Percentiles rank a stretch among this genome's conserved stretches.
phyloP scores from a whole-genome alignment of 495 filamentous ascomycete species.

The Neurospora tetrasperma region DNA sequence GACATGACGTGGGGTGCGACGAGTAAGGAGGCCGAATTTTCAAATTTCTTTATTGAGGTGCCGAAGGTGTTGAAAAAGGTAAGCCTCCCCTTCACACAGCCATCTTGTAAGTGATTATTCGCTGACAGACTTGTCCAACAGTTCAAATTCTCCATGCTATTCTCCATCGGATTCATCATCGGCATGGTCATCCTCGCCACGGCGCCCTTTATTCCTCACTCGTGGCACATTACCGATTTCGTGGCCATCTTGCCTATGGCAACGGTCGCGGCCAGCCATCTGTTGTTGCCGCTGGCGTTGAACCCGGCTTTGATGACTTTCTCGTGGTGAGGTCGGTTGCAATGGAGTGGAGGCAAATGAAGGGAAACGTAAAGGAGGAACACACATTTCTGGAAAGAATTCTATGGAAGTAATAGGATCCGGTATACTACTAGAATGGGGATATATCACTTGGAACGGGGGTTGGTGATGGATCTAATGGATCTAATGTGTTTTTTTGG shows the following conservation, averaged over 20 bases:
- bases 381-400: no score
- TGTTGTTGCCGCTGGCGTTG: constrained; percentile 60
- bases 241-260: constrained; percentile 76
- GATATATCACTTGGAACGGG: background rate
- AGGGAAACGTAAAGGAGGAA: no score
- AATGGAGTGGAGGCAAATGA: background rate
- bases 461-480: background rate
- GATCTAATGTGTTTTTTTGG: background rate
- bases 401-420: background rate
- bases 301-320: constrained; percentile 78
- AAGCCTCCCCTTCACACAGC: constrained; percentile 3
- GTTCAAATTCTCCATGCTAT: constrained; percentile 69
- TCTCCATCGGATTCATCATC: constrained; percentile 48
- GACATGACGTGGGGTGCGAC: constrained; percentile 66
- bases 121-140: constrained; percentile 4
- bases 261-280: constrained; percentile 57
- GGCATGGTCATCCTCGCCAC: constrained; percentile 60
- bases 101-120: background rate
- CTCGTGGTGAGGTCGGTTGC: constrained; percentile 42
- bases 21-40: constrained; percentile 60
- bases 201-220: constrained; percentile 50
- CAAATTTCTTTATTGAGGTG: constrained; percentile 72
- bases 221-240: constrained; percentile 64
- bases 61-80: constrained; percentile 60
- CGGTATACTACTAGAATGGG: background rate